These are phyloP conservation scores for Aureobasidium sp. DNA, from an alignment of 2,329 filamentous ascomycete species.

Conservation along the genomic window DNA sequence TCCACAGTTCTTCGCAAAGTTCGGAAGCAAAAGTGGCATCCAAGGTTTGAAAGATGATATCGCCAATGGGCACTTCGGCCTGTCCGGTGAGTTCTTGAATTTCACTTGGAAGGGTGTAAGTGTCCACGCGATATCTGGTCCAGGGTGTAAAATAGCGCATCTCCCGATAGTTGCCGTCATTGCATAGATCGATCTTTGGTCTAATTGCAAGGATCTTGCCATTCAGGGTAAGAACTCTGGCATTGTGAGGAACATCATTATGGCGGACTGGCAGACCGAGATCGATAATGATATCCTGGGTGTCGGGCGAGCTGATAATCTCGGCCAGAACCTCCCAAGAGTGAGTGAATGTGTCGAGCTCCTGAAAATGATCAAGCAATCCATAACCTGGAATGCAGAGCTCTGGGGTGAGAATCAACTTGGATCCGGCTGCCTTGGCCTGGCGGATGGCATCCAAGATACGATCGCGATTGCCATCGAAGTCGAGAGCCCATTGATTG, in stretches of 20 bases:
- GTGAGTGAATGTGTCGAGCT: slow-evolving; percentile 34
- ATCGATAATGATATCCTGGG: slow-evolving; percentile 57
- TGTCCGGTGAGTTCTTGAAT: slow-evolving; percentile 52
- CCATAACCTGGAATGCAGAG: slow-evolving; percentile 56
- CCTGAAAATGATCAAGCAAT: slow-evolving; percentile 57
- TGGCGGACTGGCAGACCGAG: slow-evolving; percentile 52
- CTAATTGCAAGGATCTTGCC: slow-evolving; percentile 64
- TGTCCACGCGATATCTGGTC: slow-evolving; percentile 53
- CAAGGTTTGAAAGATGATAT: slow-evolving; percentile 54
- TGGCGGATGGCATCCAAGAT: slow-evolving; percentile 56
- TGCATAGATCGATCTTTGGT: slow-evolving; percentile 64
- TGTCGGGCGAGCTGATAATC: slow-evolving; percentile 54
- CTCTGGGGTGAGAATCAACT: slow-evolving; percentile 45
- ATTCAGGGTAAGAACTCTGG: slow-evolving; percentile 57
- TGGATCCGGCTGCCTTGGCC: slow-evolving; percentile 57
- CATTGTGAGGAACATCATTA: slow-evolving; percentile 58
- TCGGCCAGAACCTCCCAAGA: slow-evolving; percentile 55
- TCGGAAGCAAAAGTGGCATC: slow-evolving; percentile 59
- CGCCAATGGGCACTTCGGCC: slow-evolving; percentile 58
- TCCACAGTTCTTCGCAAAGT: slow-evolving; percentile 64
- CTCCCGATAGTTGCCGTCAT: slow-evolving; percentile 55
- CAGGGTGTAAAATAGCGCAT: slow-evolving; percentile 56
- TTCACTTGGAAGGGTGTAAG: slow-evolving; percentile 56
- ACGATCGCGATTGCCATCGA: slow-evolving; percentile 55
- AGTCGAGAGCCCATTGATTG: slow-evolving; percentile 50